A percentile compares a stretch with the other conserved stretches of the same genome.
Evolutionary conservation across 2,329 filamentous ascomycete genomes (phyloP).

Genomic region (Fusarium concolor): DNA sequence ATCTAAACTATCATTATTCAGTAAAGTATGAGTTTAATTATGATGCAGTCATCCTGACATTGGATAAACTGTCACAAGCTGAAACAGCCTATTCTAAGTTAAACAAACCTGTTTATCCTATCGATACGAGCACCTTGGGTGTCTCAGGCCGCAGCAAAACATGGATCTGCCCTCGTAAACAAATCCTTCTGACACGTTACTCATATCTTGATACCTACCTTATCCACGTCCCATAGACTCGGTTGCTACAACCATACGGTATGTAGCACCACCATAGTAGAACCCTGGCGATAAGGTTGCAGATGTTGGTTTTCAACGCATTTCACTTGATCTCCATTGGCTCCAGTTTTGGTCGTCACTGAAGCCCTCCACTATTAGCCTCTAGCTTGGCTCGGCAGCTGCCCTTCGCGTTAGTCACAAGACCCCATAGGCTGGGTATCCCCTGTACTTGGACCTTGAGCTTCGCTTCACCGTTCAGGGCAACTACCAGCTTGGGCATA

Average conservation of each 20-base stretch:
- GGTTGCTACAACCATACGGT: background rate
- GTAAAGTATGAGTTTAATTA: too few species aligned
- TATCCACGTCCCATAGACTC: background rate
- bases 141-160: too few species aligned
- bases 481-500: conserved; percentile 8
- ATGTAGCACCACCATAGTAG: conserved; percentile 2
- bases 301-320: conserved; percentile 5
- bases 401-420: conserved; percentile 41
- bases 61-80: background rate
- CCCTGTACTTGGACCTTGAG: conserved; percentile 28
- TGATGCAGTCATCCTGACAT: background rate
- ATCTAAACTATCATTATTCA: too few species aligned
- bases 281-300: conserved; percentile 16
- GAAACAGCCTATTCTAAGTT: background rate
- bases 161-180: conserved; percentile 8
- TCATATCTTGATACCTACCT: background rate
- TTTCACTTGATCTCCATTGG: conserved; percentile 23
- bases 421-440: conserved; percentile 29
- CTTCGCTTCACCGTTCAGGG: conserved; percentile 37
- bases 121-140: too few species aligned
- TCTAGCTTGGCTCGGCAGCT: conserved; percentile 35
- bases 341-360: conserved; percentile 2
- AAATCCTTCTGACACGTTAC: conserved; percentile 23
- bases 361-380: conserved; percentile 35
- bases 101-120: background rate